phyloP scores from a whole-genome alignment of 805 yeast species.

The Starmerella vaccinii region DNA sequence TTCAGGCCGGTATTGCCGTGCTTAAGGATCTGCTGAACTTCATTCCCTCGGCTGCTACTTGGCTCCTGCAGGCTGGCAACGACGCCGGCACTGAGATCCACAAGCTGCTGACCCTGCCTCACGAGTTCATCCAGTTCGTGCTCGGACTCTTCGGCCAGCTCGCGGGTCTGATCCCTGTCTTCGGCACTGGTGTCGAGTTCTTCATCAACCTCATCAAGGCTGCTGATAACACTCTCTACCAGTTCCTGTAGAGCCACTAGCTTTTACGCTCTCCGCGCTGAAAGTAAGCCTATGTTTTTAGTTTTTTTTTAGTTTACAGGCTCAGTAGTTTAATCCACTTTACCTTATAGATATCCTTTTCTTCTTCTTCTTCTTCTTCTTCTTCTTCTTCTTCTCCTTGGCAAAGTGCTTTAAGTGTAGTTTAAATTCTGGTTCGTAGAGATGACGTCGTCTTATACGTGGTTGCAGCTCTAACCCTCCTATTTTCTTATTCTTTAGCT shows the following conservation, averaged over 20 bases:
- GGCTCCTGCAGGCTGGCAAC: background rate
- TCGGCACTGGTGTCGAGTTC: background rate
- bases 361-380: background rate
- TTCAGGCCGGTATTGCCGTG: background rate
- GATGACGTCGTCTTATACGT: too few species aligned
- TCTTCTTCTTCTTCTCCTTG: too few species aligned
- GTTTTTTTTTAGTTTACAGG: background rate
- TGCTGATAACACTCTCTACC: background rate
- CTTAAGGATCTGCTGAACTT: background rate
- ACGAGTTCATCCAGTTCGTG: background rate
- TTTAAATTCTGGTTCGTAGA: too few species aligned
- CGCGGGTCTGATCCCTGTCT: background rate
- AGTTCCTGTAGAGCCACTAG: background rate
- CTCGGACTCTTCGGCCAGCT: background rate
- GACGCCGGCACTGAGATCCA: background rate
- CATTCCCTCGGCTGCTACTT: background rate
- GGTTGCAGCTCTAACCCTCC: too few species aligned
- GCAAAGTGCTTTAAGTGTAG: too few species aligned
- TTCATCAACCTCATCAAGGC: constrained; percentile 1
- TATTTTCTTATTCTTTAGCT: too few species aligned
- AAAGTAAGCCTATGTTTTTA: background rate
- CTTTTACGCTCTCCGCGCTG: too few species aligned
- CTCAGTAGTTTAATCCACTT: background rate
- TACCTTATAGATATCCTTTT: background rate
- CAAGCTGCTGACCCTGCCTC: background rate